These are phyloP conservation scores for Theobroma grandiflorum DNA, from an alignment of 441 rosid genomes.

Conservation along the genomic window DNA sequence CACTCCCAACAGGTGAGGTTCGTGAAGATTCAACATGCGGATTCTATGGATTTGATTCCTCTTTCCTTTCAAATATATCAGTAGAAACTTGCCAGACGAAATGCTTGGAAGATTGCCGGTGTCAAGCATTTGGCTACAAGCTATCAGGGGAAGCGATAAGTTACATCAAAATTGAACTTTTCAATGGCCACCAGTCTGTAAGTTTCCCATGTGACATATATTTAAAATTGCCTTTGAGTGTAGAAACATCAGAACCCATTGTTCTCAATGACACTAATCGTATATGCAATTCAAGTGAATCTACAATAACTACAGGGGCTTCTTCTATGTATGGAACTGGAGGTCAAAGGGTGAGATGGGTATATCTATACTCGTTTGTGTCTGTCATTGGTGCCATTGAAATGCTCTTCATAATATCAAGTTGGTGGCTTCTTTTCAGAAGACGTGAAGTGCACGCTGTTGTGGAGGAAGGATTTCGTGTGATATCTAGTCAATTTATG, in stretches of 20 bases:
- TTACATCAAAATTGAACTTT: slow-evolving; percentile 38
- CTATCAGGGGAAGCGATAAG: slow-evolving; percentile 33
- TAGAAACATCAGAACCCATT: neutral
- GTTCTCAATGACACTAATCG: slow-evolving; percentile 23
- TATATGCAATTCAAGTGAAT: neutral
- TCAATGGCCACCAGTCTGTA: slow-evolving; percentile 42
- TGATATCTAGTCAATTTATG: slow-evolving; percentile 40
- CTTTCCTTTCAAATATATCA: neutral
- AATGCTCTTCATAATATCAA: slow-evolving; percentile 31
- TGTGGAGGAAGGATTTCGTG: slow-evolving; percentile 32
- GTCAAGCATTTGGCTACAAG: slow-evolving; percentile 50
- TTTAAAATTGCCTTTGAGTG: slow-evolving; percentile 42
- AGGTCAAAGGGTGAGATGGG: slow-evolving; percentile 42
- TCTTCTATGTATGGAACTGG: slow-evolving; percentile 34
- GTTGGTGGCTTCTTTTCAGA: slow-evolving; percentile 44
- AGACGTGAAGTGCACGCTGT: slow-evolving; percentile 16
- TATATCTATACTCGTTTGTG: slow-evolving; percentile 51
- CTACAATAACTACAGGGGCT: neutral
- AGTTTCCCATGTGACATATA: slow-evolving; percentile 38
- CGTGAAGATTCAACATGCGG: slow-evolving; percentile 12
- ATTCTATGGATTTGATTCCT: slow-evolving; percentile 34
- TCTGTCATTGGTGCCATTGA: slow-evolving; percentile 46
- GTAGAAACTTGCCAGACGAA: slow-evolving; percentile 38
- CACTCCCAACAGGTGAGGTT: neutral
- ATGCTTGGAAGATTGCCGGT: slow-evolving; percentile 46